Conservation (phyloP, 2,329 filamentous ascomycete species). For the Fusarium cyanostomum region DNA sequence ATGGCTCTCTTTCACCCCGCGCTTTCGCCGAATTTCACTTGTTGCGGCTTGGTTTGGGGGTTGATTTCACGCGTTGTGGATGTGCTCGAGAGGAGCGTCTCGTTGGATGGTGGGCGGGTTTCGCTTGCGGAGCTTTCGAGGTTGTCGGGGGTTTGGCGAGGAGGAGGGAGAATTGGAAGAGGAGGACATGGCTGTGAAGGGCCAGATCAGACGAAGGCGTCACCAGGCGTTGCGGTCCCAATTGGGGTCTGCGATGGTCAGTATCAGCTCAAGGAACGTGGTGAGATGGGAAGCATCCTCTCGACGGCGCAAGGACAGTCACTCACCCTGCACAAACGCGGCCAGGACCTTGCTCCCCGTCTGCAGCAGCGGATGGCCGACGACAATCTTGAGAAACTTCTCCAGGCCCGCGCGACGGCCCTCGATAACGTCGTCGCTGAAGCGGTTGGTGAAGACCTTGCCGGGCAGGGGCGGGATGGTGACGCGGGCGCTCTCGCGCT, state of each 20-base stretch:
- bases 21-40: neutral
- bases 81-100: conserved; percentile 32
- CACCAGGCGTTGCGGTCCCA: conserved; percentile 94
- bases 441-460: conserved; percentile 97
- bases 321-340: conserved; percentile 91
- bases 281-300: conserved; percentile 3
- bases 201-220: conserved; percentile 46
- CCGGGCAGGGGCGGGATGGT: conserved; percentile 95
- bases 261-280: conserved; percentile 7
- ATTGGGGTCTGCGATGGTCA: conserved; percentile 70
- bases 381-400: conserved; percentile 96
- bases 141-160: conserved; percentile 20
- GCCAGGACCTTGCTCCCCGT: conserved; percentile 97
- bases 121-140: conserved; percentile 44
- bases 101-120: conserved; percentile 28
- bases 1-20: neutral
- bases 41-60: neutral
- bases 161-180: conserved; percentile 25
- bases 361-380: conserved; percentile 94
- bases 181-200: conserved; percentile 32
- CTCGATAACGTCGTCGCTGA: conserved; percentile 98
- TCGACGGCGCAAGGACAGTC: conserved; percentile 2
- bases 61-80: conserved; percentile 14
- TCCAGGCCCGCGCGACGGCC: conserved; percentile 90
- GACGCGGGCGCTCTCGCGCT: conserved; percentile 92